Evolutionary conservation across 31 red algal species (phyloP).

Genomic region (Odonthalia washingtoniensis): DNA sequence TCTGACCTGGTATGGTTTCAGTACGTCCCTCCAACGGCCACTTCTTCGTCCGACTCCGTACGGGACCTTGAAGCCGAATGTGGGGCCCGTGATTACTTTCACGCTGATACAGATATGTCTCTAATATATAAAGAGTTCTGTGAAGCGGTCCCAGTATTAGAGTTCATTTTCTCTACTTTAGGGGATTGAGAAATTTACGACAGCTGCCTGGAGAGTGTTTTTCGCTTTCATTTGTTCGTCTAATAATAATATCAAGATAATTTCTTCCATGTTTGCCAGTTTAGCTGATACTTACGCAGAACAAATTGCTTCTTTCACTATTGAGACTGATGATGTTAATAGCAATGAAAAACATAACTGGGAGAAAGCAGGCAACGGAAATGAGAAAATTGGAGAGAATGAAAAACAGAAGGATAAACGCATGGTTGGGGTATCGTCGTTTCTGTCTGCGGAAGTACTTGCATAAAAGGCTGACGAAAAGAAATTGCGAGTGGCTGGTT

Average conservation of each 20-base stretch:
- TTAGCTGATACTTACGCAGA: constrained; percentile 60
- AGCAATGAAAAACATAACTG: no score
- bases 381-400: no score
- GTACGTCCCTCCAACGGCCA: background rate
- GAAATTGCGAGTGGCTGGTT: constrained; percentile 74
- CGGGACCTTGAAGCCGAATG: constrained; percentile 32
- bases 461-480: constrained; percentile 54
- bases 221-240: constrained; percentile 90
- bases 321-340: constrained; percentile 24
- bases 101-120: constrained; percentile 31
- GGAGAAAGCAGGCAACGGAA: no score
- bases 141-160: constrained; percentile 56
- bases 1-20: constrained; percentile 55
- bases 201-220: constrained; percentile 79
- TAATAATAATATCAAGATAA: constrained; percentile 90
- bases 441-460: constrained; percentile 67
- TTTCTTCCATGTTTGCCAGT: constrained; percentile 67
- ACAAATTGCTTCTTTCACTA: constrained; percentile 24
- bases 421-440: no score
- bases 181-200: constrained; percentile 77
- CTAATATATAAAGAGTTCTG: constrained; percentile 45
- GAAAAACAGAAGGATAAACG: no score
- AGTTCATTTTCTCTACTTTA: constrained; percentile 52
- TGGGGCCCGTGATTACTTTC: constrained; percentile 68
- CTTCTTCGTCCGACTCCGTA: background rate